phyloP scores from a whole-genome alignment of 2,329 filamentous ascomycete species.

The Fusarium nanum region DNA sequence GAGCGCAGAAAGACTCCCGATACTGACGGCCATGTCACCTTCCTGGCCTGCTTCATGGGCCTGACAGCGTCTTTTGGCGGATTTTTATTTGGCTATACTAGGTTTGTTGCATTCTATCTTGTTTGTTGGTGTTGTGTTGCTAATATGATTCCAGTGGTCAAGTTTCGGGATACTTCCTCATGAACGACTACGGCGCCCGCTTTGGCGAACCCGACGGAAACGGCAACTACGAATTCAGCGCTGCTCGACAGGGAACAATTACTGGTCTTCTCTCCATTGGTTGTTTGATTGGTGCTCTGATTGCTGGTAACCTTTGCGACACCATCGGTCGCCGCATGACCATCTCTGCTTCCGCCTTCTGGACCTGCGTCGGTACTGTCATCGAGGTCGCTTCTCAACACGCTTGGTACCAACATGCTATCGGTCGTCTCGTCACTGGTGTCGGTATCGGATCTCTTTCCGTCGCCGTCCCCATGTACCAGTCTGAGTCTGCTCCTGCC shows the following conservation, averaged over 20 bases:
- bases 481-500: slow-evolving; percentile 73
- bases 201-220: slow-evolving; percentile 60
- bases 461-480: slow-evolving; percentile 75
- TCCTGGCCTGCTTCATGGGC: slow-evolving; percentile 61
- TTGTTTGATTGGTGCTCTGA: slow-evolving; percentile 67
- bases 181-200: slow-evolving; percentile 66
- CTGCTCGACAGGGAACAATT: slow-evolving; percentile 70
- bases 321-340: slow-evolving; percentile 69
- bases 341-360: slow-evolving; percentile 71
- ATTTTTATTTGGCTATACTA: slow-evolving; percentile 69
- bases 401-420: slow-evolving; percentile 72
- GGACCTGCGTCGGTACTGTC: slow-evolving; percentile 72
- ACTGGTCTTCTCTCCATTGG: slow-evolving; percentile 72
- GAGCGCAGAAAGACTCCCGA: slow-evolving; percentile 28
- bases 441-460: slow-evolving; percentile 73
- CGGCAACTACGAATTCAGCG: slow-evolving; percentile 62
- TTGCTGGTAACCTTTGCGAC: slow-evolving; percentile 71
- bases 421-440: slow-evolving; percentile 74
- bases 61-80: slow-evolving; percentile 46
- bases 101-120: slow-evolving; percentile 51
- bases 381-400: slow-evolving; percentile 69
- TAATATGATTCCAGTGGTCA: slow-evolving; percentile 59
- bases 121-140: background rate
- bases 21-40: slow-evolving; percentile 51
- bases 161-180: slow-evolving; percentile 70